Conservation (phyloP, 306 rosid genomes). For the Hylodesmum podocarpum region DNA sequence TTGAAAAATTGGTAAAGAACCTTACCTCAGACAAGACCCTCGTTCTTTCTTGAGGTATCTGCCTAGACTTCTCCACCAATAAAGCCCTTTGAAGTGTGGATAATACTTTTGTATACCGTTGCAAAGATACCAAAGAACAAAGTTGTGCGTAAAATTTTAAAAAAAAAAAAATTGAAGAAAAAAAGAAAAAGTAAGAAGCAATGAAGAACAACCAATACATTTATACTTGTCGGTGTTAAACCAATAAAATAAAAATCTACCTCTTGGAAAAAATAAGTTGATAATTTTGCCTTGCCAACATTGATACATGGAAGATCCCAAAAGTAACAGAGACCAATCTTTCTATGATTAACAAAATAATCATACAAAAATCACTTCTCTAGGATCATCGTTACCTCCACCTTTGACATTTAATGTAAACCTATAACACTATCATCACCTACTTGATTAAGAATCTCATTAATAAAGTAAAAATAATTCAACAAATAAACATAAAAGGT, state of each 20-base stretch:
- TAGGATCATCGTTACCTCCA: constrained; percentile 40
- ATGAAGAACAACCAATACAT: not conserved
- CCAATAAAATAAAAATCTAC: constrained; percentile 37
- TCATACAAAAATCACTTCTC: constrained; percentile 81
- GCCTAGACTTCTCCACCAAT: constrained; percentile 88
- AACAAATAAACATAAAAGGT: not conserved
- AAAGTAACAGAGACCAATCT: constrained; percentile 63
- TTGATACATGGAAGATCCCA: constrained; percentile 78
- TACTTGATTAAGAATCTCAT: not conserved
- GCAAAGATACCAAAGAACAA: constrained; percentile 76
- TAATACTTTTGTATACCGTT: constrained; percentile 81
- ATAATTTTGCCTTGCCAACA: constrained; percentile 92
- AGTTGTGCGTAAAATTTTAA: constrained; percentile 43
- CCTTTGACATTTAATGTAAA: constrained; percentile 60
- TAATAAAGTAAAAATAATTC: not conserved
- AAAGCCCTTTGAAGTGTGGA: constrained; percentile 82
- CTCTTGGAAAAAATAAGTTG: constrained; percentile 87
- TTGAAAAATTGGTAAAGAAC: not conserved
- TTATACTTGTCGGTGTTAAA: not conserved
- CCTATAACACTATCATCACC: constrained; percentile 27
- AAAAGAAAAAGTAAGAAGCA: not conserved
- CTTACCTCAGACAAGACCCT: constrained; percentile 62
- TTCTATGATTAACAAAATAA: constrained; percentile 67
- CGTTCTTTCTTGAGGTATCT: constrained; percentile 92
- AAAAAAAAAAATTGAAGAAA: not conserved